Conservation (phyloP, 345 rosid genomes). For the Lumnitzera racemosa region DNA sequence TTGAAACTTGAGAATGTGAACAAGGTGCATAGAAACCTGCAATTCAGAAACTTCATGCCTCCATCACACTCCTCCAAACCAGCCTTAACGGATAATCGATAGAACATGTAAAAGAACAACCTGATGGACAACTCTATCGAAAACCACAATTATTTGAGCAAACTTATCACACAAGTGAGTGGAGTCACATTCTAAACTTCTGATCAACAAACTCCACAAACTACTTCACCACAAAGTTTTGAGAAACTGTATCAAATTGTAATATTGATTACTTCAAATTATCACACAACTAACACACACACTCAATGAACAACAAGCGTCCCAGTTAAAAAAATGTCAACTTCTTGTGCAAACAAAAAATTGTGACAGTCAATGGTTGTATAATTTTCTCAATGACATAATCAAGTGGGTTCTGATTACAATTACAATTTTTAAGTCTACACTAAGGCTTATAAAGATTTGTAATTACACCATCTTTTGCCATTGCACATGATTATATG, state of each 20-base stretch:
- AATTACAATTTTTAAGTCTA: too few relatives aligned
- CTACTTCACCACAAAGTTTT: not conserved
- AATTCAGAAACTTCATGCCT: conserved; percentile 3
- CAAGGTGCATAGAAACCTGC: conserved; percentile 88
- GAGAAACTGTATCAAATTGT: not conserved
- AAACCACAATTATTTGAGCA: not conserved
- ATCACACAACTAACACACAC: not conserved
- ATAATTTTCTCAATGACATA: too few relatives aligned
- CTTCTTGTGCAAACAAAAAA: too few relatives aligned
- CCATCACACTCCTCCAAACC: not conserved
- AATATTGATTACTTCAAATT: not conserved
- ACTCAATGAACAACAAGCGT: not conserved
- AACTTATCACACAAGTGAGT: not conserved
- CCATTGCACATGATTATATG: too few relatives aligned
- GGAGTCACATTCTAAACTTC: not conserved
- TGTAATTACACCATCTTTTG: too few relatives aligned
- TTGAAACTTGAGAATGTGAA: conserved; percentile 68
- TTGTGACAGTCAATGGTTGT: too few relatives aligned
- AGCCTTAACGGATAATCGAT: not conserved
- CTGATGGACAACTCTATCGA: not conserved
- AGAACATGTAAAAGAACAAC: not conserved
- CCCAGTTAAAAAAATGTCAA: too few relatives aligned
- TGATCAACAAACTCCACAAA: not conserved
- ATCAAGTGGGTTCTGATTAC: too few relatives aligned
- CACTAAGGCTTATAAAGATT: too few relatives aligned